Conservation (phyloP, 441 rosid species). For the Pelargonium myrrhifolium region DNA sequence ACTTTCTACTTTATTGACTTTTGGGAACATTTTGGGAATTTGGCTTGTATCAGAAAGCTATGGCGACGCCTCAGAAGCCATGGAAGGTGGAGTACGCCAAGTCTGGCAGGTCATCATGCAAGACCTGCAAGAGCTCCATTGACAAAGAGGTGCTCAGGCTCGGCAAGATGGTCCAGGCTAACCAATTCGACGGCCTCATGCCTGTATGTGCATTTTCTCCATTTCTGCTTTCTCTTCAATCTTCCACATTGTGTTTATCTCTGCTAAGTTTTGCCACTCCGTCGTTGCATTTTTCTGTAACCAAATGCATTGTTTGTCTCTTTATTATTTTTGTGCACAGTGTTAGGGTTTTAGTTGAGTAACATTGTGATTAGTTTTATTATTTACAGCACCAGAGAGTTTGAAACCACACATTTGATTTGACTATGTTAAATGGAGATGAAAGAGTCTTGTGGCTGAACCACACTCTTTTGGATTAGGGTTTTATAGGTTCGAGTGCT, state of each 20-base stretch:
- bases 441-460: too few species aligned
- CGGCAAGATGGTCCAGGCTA: constrained; percentile 81
- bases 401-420: too few species aligned
- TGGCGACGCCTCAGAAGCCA: constrained; percentile 55
- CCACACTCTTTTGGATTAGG: too few species aligned
- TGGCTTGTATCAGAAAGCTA: constrained; percentile 15
- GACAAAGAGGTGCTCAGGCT: constrained; percentile 62
- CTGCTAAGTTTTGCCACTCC: background rate
- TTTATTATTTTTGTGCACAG: too few species aligned
- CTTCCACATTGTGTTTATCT: background rate
- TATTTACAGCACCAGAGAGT: too few species aligned
- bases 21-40: too few species aligned
- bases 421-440: too few species aligned
- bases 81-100: constrained; percentile 98
- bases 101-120: constrained; percentile 82
- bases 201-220: constrained; percentile 39
- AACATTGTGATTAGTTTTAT: too few species aligned
- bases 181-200: constrained; percentile 87
- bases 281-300: background rate
- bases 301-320: too few species aligned
- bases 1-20: too few species aligned
- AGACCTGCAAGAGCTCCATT: constrained; percentile 65
- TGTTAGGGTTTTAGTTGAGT: too few species aligned
- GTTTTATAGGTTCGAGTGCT: too few species aligned
- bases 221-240: background rate